Evolutionary conservation across 140 eudicot genomes (phyloP), one percentile per base, ranked within the genome.

Genomic region (Ambrosia hybrid): DNA sequence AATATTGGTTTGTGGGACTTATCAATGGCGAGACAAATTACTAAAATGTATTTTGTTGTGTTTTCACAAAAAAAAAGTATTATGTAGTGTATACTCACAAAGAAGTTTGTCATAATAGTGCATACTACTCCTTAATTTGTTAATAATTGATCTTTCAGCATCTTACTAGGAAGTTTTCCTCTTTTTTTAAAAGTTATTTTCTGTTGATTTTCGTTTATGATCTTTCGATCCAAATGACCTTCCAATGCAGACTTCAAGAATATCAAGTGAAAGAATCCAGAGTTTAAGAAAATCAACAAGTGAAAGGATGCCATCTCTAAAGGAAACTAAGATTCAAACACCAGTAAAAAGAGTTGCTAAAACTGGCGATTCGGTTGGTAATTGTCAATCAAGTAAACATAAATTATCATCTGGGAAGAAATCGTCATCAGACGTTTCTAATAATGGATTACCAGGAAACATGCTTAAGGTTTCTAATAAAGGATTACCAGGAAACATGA

Each of bases 401-500:
- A 88, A 75, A 36, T 21, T 33, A 43, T 71, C 87, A 9, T 45
- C 59, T 3, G 89, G 84, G 64, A 87, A 78, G 82, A 88, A 76
- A 74, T 69, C 81, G 3, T 45, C 84, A 30, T 82, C 78, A 34
- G 82, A 85, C 33, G 76, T 38, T 83, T 73, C 82, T 11, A 68
- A 55, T 71, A 59, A 73, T 56, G 92, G 90, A 37, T 75, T 83
- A 58, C 85, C 81, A 0, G 84, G 80, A 66, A 88, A 86, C 73
- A 73, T 91, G 88, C 79, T 79, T 53, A 86, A 83, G 51, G 76
- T 38, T 83, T 73, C 82, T 11, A 68, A 55, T 71, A 68, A 73
- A 55, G 92, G 90, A 16, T 75, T 83, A 63, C 86, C 83, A 0
- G 86, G 79, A 62, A 88, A 86, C 73, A 76, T 91, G 88, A 80